Base-by-base conservation (phyloP, 164 flowering plant genomes). In the Macadamia integrifolia region DNA sequence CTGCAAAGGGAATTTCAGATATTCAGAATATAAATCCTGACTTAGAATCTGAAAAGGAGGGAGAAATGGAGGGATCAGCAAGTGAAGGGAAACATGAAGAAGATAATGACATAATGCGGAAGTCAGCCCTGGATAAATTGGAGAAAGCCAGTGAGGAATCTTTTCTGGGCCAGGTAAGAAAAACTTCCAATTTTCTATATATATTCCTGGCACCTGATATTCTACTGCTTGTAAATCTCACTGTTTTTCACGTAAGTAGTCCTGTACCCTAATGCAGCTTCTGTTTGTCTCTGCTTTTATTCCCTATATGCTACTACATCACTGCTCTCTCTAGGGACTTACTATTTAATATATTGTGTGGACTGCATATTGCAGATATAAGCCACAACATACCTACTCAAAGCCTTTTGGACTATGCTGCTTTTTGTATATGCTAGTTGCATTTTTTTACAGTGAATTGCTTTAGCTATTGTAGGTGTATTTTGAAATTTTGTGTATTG, bases 131-230 rank as follows among this genome's bases (percentile, higher is more conserved):
- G 70, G 87, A 86, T 58, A 92, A 85, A 72, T 70, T 91, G 78
- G 99, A 91, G 80, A 87, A 85, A 49, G 98, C 97, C 35, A 87
- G 99, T 76, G 95, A 86, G 68, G 98, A 95, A 62, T 77, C 96
- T 32, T n/a, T 89, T 6, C 78, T 95, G 70, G 85, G 99, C 56
- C 95, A 95, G 96, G 98, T 79, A 87, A 81, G 88, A 71, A 29
- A 55, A 65, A 59, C 7, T n/a, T 62, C 42, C 9, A 40, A 42
- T 13, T 58, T 23, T 28, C 28, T 3, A 10, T 50, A 7, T 46
- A 30, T 35, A 17, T 66, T 6, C 23, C 28, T 35, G 32, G 55
- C 11, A 50, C 18, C 0, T 32, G 17, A n/a, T 1, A 6, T 32
- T 32, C 6, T 60, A 30, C 9, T 60, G 62, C 43, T 14, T 53